A percentile compares a stretch with the other conserved stretches of the same genome.
phyloP scores from a whole-genome alignment of 2,329 filamentous ascomycete genomes.

The Trichoderma oligosporum region DNA sequence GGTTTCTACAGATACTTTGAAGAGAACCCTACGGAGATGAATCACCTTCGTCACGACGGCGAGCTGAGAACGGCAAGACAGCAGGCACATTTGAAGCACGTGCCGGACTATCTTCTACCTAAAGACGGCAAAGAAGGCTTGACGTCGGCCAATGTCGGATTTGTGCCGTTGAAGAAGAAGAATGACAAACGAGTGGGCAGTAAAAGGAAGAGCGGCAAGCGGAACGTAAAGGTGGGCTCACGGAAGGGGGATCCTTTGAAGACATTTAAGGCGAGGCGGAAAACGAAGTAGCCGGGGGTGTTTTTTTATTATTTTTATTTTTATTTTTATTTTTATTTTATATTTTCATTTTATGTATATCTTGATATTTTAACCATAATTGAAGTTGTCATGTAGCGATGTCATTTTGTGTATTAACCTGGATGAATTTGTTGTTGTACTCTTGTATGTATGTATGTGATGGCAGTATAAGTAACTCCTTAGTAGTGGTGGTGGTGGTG shows the following conservation, averaged over 20 bases:
- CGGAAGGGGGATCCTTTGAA: slow-evolving; percentile 80
- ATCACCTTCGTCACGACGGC: slow-evolving; percentile 83
- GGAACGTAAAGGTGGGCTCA: slow-evolving; percentile 47
- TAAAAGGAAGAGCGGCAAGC: slow-evolving; percentile 36
- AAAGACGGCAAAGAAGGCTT: slow-evolving; percentile 67
- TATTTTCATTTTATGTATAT: too few relatives aligned
- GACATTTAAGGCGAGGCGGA: slow-evolving; percentile 70
- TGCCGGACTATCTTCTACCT: slow-evolving; percentile 91
- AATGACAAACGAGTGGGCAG: slow-evolving; percentile 47
- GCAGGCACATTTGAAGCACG: slow-evolving; percentile 87
- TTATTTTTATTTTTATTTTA: background rate
- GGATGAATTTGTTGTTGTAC: too few relatives aligned
- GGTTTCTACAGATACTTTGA: slow-evolving; percentile 72
- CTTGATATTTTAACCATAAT: too few relatives aligned
- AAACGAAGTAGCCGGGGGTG: slow-evolving; percentile 33
- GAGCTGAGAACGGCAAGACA: slow-evolving; percentile 79
- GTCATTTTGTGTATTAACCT: too few relatives aligned
- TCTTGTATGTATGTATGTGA: too few relatives aligned
- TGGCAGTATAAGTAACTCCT: too few relatives aligned
- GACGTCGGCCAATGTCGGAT: slow-evolving; percentile 65
- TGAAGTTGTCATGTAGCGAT: too few relatives aligned
- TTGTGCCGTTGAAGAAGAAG: slow-evolving; percentile 65
- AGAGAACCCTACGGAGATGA: slow-evolving; percentile 87
- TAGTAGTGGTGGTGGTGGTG: too few relatives aligned
- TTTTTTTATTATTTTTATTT: background rate